phyloP scores from a whole-genome alignment of 2,329 filamentous ascomycete genomes.

The Fonsecaea pedrosoi region DNA sequence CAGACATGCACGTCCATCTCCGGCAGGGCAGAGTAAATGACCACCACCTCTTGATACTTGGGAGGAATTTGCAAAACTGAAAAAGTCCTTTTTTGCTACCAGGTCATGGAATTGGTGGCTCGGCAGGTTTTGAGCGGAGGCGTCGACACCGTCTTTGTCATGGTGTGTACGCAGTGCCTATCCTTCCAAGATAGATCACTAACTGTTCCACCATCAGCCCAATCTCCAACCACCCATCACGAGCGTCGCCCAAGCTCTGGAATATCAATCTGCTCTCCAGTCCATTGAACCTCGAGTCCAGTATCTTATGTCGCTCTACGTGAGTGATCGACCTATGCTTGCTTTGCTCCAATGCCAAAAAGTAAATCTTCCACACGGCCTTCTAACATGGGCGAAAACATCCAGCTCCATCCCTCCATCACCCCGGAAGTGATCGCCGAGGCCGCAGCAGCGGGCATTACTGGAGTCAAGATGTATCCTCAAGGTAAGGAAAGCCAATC shows the following conservation, averaged over 20 bases:
- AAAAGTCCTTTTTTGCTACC: neutral
- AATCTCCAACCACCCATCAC: conserved; percentile 70
- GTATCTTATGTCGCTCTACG: conserved; percentile 77
- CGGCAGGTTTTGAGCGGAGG: conserved; percentile 64
- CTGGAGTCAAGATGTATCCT: conserved; percentile 62
- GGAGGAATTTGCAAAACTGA: neutral
- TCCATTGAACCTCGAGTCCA: conserved; percentile 55
- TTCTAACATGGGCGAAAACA: too few relatives aligned
- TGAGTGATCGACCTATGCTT: conserved; percentile 36
- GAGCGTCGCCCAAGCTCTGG: conserved; percentile 67
- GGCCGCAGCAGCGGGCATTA: conserved; percentile 71
- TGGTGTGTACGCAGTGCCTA: conserved; percentile 47
- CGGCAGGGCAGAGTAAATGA: conserved; percentile 56
- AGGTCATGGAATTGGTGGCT: conserved; percentile 48
- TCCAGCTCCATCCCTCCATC: conserved; percentile 60
- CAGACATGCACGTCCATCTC: conserved; percentile 55
- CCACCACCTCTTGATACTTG: conserved; percentile 47
- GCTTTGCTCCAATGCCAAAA: neutral
- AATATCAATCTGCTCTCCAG: conserved; percentile 61
- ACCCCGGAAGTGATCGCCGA: conserved; percentile 74
- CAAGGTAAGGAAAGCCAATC: conserved; percentile 8
- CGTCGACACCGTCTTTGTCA: conserved; percentile 67
- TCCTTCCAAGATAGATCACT: too few relatives aligned
- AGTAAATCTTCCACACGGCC: too few relatives aligned
- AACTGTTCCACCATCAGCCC: conserved; percentile 53